These are phyloP conservation scores for Saposhnikovia divaricata DNA, from an alignment of 129 eudicot genomes.

Conservation along the genomic window DNA sequence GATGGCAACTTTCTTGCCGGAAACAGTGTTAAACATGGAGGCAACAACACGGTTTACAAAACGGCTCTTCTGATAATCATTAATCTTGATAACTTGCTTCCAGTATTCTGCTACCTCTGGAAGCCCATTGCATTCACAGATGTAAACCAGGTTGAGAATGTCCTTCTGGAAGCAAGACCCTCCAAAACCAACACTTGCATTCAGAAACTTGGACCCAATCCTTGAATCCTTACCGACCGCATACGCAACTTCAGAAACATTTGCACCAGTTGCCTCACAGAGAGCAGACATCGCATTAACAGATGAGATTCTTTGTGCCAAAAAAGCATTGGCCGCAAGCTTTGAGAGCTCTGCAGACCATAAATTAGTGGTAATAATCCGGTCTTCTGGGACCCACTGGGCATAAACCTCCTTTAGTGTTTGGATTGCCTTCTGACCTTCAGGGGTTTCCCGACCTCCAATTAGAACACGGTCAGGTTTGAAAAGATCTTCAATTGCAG, in stretches of 20 bases:
- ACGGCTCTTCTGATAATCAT: constrained; percentile 78
- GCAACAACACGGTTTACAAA: constrained; percentile 92
- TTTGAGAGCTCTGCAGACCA: constrained; percentile 95
- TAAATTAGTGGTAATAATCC: constrained; percentile 67
- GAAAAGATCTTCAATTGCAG: constrained; percentile 71
- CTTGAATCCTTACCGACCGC: constrained; percentile 85
- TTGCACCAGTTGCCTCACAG: constrained; percentile 88
- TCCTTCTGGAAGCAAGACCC: constrained; percentile 95
- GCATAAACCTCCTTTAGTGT: constrained; percentile 74
- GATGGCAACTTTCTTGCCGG: constrained; percentile 73
- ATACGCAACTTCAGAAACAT: constrained; percentile 61
- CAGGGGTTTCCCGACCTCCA: constrained; percentile 91
- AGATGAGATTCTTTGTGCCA: constrained; percentile 87
- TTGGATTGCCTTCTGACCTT: constrained; percentile 71
- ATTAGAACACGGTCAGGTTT: constrained; percentile 80
- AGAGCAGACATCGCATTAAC: constrained; percentile 92
- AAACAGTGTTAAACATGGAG: constrained; percentile 83
- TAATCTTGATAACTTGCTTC: constrained; percentile 87
- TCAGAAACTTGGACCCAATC: constrained; percentile 71
- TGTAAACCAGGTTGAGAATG: constrained; percentile 72
- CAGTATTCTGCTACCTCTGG: constrained; percentile 93
- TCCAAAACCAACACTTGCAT: constrained; percentile 82
- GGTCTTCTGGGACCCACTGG: constrained; percentile 79
- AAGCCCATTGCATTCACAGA: constrained; percentile 86
- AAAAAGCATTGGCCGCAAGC: constrained; percentile 87